phyloP scores from a whole-genome alignment of 2,329 filamentous ascomycete genomes.

The Tolypocladium ovalisporum region DNA sequence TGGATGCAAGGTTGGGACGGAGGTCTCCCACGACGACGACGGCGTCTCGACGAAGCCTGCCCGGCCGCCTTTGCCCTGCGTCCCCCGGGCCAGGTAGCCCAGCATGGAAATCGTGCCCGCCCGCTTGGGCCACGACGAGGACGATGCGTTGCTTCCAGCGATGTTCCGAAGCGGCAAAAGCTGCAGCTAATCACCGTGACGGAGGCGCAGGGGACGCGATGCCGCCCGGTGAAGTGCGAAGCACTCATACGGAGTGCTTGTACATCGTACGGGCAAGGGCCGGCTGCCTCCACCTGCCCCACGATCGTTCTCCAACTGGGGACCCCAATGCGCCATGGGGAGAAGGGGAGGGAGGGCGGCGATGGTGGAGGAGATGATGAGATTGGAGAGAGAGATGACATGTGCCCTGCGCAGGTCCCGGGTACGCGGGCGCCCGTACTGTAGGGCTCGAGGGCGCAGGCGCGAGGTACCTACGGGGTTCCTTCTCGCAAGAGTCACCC shows the following conservation, averaged over 20 bases:
- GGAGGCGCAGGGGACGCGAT: too few relatives aligned
- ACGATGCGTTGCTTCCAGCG: background rate
- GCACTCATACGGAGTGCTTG: too few relatives aligned
- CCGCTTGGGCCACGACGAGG: background rate
- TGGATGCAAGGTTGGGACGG: background rate
- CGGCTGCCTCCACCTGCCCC: background rate
- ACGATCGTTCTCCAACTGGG: background rate
- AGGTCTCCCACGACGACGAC: too few relatives aligned
- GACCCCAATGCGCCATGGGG: too few relatives aligned
- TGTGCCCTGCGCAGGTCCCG: background rate
- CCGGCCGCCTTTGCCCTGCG: background rate
- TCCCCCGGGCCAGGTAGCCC: background rate
- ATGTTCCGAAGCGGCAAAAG: background rate
- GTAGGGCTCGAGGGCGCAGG: background rate
- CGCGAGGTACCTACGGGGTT: background rate
- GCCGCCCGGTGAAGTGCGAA: too few relatives aligned
- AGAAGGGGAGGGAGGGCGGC: background rate
- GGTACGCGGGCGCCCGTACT: background rate
- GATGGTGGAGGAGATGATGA: background rate
- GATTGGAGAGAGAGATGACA: background rate
- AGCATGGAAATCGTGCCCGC: background rate
- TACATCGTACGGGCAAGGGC: too few relatives aligned
- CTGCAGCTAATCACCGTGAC: too few relatives aligned
- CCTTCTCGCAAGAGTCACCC: conserved; percentile 21
- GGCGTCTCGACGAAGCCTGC: too few relatives aligned